Evolutionary conservation across 2,329 filamentous ascomycete species (phyloP).

Genomic region (Cytospora paraplurivora): DNA sequence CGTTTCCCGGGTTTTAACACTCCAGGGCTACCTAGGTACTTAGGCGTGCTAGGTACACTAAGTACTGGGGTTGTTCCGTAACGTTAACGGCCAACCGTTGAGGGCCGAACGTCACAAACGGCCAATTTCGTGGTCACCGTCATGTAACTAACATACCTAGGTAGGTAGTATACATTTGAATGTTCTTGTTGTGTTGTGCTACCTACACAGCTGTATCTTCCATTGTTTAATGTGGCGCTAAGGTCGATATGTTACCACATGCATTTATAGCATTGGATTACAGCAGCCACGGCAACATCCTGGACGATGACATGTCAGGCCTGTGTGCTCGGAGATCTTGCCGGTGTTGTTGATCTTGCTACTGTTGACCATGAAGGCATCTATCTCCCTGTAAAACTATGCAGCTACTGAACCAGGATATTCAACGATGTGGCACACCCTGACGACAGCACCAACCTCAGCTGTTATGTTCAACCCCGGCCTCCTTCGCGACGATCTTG

Average conservation of each 20-base stretch:
- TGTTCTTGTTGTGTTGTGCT: neutral
- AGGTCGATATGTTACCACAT: neutral
- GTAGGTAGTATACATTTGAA: neutral
- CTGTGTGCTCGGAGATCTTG: neutral
- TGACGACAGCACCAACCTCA: too few species aligned
- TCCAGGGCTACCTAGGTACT: neutral
- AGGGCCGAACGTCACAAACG: neutral
- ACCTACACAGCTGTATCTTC: neutral
- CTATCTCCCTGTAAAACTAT: too few species aligned
- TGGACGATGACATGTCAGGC: slow-evolving; percentile 1
- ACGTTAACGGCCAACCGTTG: neutral
- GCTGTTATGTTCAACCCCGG: neutral
- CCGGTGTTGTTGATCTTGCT: neutral
- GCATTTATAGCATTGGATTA: neutral
- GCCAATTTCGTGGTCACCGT: neutral
- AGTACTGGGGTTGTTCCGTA: neutral
- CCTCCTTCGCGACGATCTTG: neutral
- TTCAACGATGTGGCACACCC: too few species aligned
- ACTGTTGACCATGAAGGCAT: too few species aligned
- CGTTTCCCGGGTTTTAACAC: neutral
- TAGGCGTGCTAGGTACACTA: neutral
- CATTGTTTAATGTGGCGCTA: neutral
- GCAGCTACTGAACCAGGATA: neutral
- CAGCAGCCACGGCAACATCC: slow-evolving; percentile 20
- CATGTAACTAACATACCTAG: neutral